Evolutionary conservation across 768 basidiomycete genomes (phyloP).

Genomic region (Arthromyces matolae): DNA sequence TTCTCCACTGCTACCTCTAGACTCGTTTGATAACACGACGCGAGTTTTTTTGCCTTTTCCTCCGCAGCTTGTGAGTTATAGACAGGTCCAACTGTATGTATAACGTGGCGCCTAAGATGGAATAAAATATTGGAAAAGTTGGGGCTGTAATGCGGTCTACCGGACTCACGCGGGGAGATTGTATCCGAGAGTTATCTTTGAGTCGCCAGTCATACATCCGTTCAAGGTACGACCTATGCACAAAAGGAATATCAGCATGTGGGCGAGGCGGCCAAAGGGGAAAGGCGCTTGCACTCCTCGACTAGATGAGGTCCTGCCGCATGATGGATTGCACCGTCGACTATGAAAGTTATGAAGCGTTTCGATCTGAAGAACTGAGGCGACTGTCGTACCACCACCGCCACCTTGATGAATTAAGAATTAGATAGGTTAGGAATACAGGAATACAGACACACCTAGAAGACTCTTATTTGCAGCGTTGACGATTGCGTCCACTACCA

Average conservation of each 20-base stretch:
- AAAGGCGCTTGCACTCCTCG: constrained; percentile 57
- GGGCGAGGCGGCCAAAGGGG: neutral
- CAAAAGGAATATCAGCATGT: neutral
- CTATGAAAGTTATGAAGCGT: constrained; percentile 29
- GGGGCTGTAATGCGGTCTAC: neutral
- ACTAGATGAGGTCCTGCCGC: constrained; percentile 66
- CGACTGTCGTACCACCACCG: constrained; percentile 58
- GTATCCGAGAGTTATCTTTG: constrained; percentile 79
- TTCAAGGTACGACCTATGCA: constrained; percentile 55
- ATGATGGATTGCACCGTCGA: constrained; percentile 79
- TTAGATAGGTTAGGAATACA: neutral
- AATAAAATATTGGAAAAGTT: neutral
- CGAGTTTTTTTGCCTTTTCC: constrained; percentile 49
- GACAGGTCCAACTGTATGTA: constrained; percentile 80
- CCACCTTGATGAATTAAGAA: constrained; percentile 47
- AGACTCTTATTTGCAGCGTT: constrained; percentile 79
- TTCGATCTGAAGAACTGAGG: neutral
- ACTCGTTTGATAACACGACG: constrained; percentile 66
- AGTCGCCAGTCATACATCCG: constrained; percentile 67
- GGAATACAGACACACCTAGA: constrained; percentile 49
- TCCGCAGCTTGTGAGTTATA: constrained; percentile 43
- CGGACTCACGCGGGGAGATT: constrained; percentile 66
- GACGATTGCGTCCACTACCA: constrained; percentile 72
- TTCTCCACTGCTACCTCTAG: constrained; percentile 60
- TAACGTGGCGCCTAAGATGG: constrained; percentile 50